Evolutionary conservation across 306 rosid species (phyloP).

Genomic region (Bauhinia variegata): DNA sequence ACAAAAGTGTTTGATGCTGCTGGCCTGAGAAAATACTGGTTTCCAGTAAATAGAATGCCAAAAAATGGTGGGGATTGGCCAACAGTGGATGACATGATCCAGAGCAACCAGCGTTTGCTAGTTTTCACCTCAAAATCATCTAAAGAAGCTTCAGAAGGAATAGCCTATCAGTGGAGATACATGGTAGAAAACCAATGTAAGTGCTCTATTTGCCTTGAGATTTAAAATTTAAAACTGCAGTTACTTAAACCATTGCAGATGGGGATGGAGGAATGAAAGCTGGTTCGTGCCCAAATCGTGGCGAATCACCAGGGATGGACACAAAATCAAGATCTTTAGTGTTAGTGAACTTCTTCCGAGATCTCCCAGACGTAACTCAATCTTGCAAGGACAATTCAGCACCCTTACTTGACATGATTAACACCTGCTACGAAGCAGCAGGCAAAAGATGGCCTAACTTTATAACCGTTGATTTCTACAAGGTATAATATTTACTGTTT

Average conservation of each 20-base stretch:
- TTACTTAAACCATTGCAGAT: slow-evolving; percentile 44
- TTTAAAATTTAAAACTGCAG: neutral
- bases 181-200: slow-evolving; percentile 92
- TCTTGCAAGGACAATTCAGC: slow-evolving; percentile 78
- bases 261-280: slow-evolving; percentile 73
- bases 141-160: slow-evolving; percentile 87
- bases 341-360: slow-evolving; percentile 66
- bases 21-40: slow-evolving; percentile 85
- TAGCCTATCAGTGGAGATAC: slow-evolving; percentile 88
- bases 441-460: slow-evolving; percentile 83
- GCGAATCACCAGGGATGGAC: slow-evolving; percentile 59
- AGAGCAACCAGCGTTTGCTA: slow-evolving; percentile 77
- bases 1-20: slow-evolving; percentile 89
- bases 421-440: slow-evolving; percentile 66
- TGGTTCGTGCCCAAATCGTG: slow-evolving; percentile 71
- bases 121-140: slow-evolving; percentile 83
- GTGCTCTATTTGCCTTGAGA: slow-evolving; percentile 15
- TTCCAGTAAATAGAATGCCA: slow-evolving; percentile 89
- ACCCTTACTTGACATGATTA: slow-evolving; percentile 66
- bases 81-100: slow-evolving; percentile 68
- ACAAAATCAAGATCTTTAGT: slow-evolving; percentile 66
- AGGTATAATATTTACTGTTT: slow-evolving; percentile 42
- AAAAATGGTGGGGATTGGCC: slow-evolving; percentile 91
- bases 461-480: slow-evolving; percentile 81
- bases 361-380: slow-evolving; percentile 42